Base-by-base conservation (phyloP, 345 rosid species). In the Pseudoturritis turrita region DNA sequence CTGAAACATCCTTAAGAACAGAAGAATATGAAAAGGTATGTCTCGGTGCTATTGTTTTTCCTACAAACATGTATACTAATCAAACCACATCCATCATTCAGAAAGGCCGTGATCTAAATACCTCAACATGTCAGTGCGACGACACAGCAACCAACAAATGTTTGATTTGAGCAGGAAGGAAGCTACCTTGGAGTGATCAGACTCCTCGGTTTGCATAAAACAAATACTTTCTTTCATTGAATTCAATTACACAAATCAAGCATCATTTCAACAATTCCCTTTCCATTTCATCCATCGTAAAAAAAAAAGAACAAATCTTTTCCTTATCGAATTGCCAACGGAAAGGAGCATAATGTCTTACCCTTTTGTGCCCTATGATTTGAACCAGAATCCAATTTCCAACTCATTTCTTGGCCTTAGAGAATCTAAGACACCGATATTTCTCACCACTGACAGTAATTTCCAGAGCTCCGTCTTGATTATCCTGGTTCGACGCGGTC, bases 401-500 rank as follows among this genome's bases (percentile, higher is more conserved):
- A 40, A 37, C 22, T 72, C 86, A 93, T 77, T 94, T 89, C 86
- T 93, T 90, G 2, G 97, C 98, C 88, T 93, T 93, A 4, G 98
- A 74, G 68, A 93, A 93, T 84, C 98, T 80, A 57, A 93, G 88
- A 69, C 98, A 90, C 19, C 96, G 75, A 68, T 92, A 92, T 68
- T 92, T 92, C 81, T 92, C 96, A 6, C 98, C 98, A 26, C 93
- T 90, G n/a, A 92, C 98, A 64, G 96, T 92, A 72, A 92, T 92
- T 70, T 92, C 98, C 0, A 92, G 85, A 54, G 98, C 98, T 46
- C 98, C 98, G 18, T 94, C 96, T 82, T 94, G 98, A 77, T 88
- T 89, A 76, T 91, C 98, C 74, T 91, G 97, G 52, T 86, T 90
- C 3, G 98, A 94, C 1, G 98, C 95, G 0, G 98, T 94, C 26